phyloP scores from a whole-genome alignment of 768 basidiomycete genomes.

The Tylopilus cervinicoccineus region DNA sequence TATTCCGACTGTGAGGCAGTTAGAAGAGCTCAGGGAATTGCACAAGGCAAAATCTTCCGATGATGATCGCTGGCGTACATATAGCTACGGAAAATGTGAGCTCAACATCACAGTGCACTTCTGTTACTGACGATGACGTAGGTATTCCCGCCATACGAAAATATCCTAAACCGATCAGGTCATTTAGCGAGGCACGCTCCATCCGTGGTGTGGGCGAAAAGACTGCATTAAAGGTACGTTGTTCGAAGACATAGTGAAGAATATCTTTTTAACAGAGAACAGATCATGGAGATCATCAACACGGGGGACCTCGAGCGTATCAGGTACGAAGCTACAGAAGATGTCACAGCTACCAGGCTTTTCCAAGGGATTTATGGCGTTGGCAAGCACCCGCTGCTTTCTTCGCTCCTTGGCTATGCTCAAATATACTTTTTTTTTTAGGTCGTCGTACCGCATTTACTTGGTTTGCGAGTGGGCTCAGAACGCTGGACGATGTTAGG shows the following conservation, averaged over 20 bases:
- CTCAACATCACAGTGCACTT: background rate
- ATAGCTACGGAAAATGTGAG: slow-evolving; percentile 64
- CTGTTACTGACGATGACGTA: slow-evolving; percentile 24
- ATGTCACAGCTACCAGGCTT: slow-evolving; percentile 48
- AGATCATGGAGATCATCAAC: slow-evolving; percentile 81
- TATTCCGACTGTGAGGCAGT: slow-evolving; percentile 34
- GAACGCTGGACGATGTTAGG: slow-evolving; percentile 72
- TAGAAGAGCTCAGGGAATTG: slow-evolving; percentile 61
- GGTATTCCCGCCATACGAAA: slow-evolving; percentile 57
- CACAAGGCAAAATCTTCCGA: slow-evolving; percentile 57
- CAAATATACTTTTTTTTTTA: slow-evolving; percentile 28
- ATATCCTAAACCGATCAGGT: slow-evolving; percentile 55
- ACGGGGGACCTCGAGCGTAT: slow-evolving; percentile 73
- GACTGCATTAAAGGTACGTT: slow-evolving; percentile 67
- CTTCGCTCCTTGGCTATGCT: background rate
- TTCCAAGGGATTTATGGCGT: slow-evolving; percentile 88
- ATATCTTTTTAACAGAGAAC: background rate
- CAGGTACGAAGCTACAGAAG: slow-evolving; percentile 60
- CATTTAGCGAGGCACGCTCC: slow-evolving; percentile 52
- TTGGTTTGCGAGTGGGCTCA: slow-evolving; percentile 75
- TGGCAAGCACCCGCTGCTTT: slow-evolving; percentile 43
- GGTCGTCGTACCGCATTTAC: slow-evolving; percentile 62
- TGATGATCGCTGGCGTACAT: slow-evolving; percentile 67
- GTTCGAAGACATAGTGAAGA: background rate
- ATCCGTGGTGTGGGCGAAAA: slow-evolving; percentile 68